These are phyloP conservation scores for Microbotryum scabiosae DNA, from an alignment of 1,284 basidiomycete species.

Conservation along the genomic window DNA sequence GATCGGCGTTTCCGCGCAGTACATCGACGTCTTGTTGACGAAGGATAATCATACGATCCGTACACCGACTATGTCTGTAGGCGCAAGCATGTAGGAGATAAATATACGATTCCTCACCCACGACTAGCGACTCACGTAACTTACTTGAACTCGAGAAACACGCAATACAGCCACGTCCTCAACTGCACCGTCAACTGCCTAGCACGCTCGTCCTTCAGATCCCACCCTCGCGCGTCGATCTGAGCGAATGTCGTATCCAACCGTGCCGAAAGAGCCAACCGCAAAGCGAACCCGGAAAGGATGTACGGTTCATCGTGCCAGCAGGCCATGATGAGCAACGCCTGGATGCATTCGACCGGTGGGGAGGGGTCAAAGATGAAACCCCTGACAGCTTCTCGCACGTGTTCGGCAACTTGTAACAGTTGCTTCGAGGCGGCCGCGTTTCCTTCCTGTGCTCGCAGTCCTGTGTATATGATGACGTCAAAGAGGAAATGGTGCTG, in stretches of 20 bases:
- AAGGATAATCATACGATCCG: conserved; percentile 10
- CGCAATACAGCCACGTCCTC: conserved; percentile 12
- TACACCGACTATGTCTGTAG: background rate
- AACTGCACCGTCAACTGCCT: conserved; percentile 8
- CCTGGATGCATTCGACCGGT: conserved; percentile 13
- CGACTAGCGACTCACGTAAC: too few species aligned
- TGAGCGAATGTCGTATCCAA: conserved; percentile 13
- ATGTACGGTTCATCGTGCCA: conserved; percentile 21
- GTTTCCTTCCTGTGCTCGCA: conserved; percentile 6
- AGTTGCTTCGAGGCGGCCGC: conserved; percentile 8
- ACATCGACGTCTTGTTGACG: conserved; percentile 11
- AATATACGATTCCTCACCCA: too few species aligned
- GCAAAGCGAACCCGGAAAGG: conserved; percentile 13
- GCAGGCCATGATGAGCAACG: conserved; percentile 12
- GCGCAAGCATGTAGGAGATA: too few species aligned
- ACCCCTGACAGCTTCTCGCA: conserved; percentile 5
- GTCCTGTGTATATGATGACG: conserved; percentile 10
- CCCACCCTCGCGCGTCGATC: conserved; percentile 11
- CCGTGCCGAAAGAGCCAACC: conserved; percentile 7
- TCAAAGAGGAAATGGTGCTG: conserved; percentile 13
- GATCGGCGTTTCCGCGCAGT: conserved; percentile 4
- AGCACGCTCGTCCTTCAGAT: conserved; percentile 9
- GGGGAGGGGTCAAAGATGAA: conserved; percentile 11
- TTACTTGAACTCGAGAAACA: conserved; percentile 4
- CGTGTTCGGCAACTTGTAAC: conserved; percentile 14